A percentile compares a stretch with the other conserved stretches of the same genome.
phyloP scores from a whole-genome alignment of 345 rosid genomes.

The Sonneratia alba region DNA sequence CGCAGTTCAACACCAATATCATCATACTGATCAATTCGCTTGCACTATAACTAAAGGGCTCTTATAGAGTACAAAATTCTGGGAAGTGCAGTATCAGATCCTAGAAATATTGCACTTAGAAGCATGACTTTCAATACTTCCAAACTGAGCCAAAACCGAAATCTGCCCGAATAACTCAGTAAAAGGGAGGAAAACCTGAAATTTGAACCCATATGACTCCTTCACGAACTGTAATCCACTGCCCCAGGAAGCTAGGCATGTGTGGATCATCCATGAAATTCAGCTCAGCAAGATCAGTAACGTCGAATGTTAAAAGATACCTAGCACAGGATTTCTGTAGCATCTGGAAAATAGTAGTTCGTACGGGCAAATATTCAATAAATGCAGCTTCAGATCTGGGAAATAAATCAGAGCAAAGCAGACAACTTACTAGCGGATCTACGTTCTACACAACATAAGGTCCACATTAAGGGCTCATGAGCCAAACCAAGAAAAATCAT shows the following conservation, averaged over 20 bases:
- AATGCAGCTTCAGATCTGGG: slow-evolving; percentile 30
- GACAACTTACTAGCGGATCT: slow-evolving; percentile 11
- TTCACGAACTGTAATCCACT: too few relatives aligned
- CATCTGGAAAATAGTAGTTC: not conserved
- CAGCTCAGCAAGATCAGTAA: slow-evolving; percentile 3
- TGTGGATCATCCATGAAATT: slow-evolving; percentile 5
- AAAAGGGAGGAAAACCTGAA: not conserved
- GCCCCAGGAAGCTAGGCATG: not conserved
- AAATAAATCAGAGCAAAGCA: slow-evolving; percentile 8
- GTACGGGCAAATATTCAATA: slow-evolving; percentile 6
- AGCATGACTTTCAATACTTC: not conserved
- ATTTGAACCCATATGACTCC: too few relatives aligned
- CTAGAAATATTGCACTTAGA: not conserved
- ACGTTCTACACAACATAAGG: not conserved
- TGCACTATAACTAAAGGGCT: not conserved
- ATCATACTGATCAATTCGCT: not conserved
- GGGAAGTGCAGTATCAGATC: not conserved
- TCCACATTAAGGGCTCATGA: not conserved
- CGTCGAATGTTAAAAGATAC: not conserved
- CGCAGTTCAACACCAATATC: not conserved
- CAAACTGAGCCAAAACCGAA: not conserved
- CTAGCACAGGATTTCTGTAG: not conserved
- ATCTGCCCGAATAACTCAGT: not conserved
- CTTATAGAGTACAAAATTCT: not conserved
- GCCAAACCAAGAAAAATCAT: slow-evolving; percentile 1